A percentile compares a stretch with the other conserved stretches of the same genome.
Evolutionary conservation across 75 land plant genomes (phyloP).

Genomic region (Sequoiadendron giganteum): DNA sequence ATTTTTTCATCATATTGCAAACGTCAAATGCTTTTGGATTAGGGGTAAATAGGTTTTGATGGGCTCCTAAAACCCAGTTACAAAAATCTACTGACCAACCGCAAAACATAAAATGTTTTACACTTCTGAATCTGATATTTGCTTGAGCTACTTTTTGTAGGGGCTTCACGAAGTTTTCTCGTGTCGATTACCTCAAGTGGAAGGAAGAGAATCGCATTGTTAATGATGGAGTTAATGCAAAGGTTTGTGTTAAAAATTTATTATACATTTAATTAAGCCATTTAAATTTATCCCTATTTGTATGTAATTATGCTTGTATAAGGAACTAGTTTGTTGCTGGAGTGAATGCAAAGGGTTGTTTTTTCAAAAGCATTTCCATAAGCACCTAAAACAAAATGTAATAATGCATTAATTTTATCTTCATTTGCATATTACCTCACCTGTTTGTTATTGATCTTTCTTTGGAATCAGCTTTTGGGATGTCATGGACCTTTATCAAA

Average conservation of each 20-base stretch:
- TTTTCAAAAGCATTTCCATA: background rate
- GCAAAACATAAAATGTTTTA: no score
- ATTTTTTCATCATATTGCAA: background rate
- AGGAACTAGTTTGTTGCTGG: background rate
- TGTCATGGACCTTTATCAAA: slow-evolving; percentile 46
- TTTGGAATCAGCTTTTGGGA: slow-evolving; percentile 39
- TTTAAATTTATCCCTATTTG: background rate
- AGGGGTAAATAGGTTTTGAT: no score
- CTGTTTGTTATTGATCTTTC: background rate
- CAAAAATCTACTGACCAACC: no score
- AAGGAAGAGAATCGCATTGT: slow-evolving; percentile 58
- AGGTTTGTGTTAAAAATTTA: slow-evolving; percentile 25
- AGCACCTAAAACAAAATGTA: no score
- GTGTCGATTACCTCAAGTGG: slow-evolving; percentile 58
- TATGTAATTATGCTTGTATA: background rate
- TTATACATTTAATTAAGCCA: background rate
- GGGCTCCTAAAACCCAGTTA: no score
- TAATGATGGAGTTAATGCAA: slow-evolving; percentile 68
- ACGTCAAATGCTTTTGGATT: background rate
- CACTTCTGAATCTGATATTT: slow-evolving; percentile 1
- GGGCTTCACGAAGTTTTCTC: slow-evolving; percentile 63
- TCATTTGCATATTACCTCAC: background rate
- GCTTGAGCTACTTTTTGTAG: slow-evolving; percentile 18
- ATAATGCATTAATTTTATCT: background rate
- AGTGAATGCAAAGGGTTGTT: background rate